Percentiles rank a stretch among this genome's conserved stretches.
These are phyloP conservation scores for Peronospora belbahrii DNA, from an alignment of 352 stramenopile species.

Conservation along the genomic window DNA sequence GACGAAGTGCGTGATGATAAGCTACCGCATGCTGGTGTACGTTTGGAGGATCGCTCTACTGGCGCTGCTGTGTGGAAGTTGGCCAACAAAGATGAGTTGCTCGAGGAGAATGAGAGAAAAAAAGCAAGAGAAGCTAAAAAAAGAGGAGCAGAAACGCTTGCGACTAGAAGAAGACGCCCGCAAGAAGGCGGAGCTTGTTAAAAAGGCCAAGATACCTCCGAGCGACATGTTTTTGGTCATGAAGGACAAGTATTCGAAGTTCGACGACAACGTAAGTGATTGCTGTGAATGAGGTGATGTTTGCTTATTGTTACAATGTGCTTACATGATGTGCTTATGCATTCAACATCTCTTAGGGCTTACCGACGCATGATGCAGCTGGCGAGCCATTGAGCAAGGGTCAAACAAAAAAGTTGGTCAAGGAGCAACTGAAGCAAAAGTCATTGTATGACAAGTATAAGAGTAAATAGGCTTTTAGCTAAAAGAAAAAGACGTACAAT, in stretches of 20 bases:
- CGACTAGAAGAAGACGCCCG: slow-evolving; percentile 60
- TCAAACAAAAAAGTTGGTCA: slow-evolving; percentile 94
- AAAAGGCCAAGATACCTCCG: slow-evolving; percentile 87
- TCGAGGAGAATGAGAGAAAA: slow-evolving; percentile 76
- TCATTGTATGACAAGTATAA: slow-evolving; percentile 81
- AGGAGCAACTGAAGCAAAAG: slow-evolving; percentile 95
- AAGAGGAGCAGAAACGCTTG: slow-evolving; percentile 73
- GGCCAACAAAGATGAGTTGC: slow-evolving; percentile 81
- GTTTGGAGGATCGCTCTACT: slow-evolving; percentile 75
- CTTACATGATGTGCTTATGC: slow-evolving; percentile 1
- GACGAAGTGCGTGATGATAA: slow-evolving; percentile 86
- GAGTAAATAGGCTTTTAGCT: slow-evolving; percentile 22
- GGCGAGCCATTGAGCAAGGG: slow-evolving; percentile 94
- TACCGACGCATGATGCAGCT: slow-evolving; percentile 91
- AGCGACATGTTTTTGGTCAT: slow-evolving; percentile 88
- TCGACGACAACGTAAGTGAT: slow-evolving; percentile 77
- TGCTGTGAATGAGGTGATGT: no score
- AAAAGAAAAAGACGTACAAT: not conserved
- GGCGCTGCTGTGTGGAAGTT: slow-evolving; percentile 86
- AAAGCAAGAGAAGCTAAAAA: slow-evolving; percentile 61
- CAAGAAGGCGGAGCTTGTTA: slow-evolving; percentile 77
- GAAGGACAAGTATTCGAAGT: slow-evolving; percentile 86
- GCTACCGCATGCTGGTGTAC: slow-evolving; percentile 82
- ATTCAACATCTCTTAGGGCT: slow-evolving; percentile 43
- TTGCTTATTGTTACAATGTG: not conserved